Base-by-base conservation (phyloP, 1,284 basidiomycete genomes). In the Stereum hirsutum region DNA sequence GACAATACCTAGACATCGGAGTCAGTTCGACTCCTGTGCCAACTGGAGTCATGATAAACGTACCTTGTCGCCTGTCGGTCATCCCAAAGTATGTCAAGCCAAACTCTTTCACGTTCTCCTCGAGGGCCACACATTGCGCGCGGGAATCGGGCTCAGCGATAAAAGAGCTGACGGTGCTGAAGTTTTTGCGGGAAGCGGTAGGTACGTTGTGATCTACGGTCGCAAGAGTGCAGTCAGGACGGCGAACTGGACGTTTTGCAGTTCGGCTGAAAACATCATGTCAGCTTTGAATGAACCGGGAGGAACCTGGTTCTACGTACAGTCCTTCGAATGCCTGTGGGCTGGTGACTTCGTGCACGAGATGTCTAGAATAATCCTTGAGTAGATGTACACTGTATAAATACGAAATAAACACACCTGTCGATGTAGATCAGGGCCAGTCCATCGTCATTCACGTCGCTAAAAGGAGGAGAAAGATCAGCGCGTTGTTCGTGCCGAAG, bases 151-250 rank as follows among this genome's bases (percentile, higher is more conserved):
- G 83, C 61, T 96, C 89, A 6, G 69, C 70, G 57, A 96, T 89
- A 63, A 96, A 96, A 0, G 81, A 71, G 23, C 74, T 65, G 31
- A 92, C 78, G 10, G 75, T 75, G 42, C 77, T 81, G 64, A 89
- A 92, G 55, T 80, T 81, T 64, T 93, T 92, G 53, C 93, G 81
- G n/a, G 88, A 84, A 4, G 68, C 67, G 21, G 93, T 96, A 6
- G 93, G 93, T 49, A 96, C 81, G 56, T 97, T 97, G 67, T 97
- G 93, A 65, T 96, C 93, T 21, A 95, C 86, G 2, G 93, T 97
- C 12, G 89, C 93, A 37, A 97, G 74, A 42, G 94, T 96, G 62
- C 92, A 96, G 63, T 97, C 93, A 33, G 91, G 85, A 46, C 93
- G 72, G 43, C 94, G 81, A 44, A 96, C 93, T 31, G 75, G 72